phyloP scores from a whole-genome alignment of 2,329 filamentous ascomycete species.

The Alternaria brassicae region DNA sequence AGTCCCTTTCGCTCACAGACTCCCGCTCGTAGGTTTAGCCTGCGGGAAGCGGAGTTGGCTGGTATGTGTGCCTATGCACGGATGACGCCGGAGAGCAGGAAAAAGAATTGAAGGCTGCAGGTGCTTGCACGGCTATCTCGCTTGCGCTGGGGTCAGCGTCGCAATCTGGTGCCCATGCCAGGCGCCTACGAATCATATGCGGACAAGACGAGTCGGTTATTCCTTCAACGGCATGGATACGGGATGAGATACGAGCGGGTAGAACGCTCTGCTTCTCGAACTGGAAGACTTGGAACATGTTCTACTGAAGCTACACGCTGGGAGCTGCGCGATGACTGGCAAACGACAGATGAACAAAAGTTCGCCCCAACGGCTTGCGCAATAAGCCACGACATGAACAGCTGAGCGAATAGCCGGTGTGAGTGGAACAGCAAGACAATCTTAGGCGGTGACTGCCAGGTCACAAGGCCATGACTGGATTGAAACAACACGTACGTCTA shows the following conservation, averaged over 20 bases:
- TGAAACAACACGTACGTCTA: constrained; percentile 23
- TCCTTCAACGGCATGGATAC: constrained; percentile 41
- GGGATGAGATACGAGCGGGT: constrained; percentile 34
- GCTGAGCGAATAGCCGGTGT: constrained; percentile 21
- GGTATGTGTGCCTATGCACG: constrained; percentile 37
- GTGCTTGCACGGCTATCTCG: constrained; percentile 33
- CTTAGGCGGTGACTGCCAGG: constrained; percentile 29
- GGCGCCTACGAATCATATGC: constrained; percentile 27
- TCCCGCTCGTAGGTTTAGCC: constrained; percentile 46
- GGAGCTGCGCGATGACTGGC: constrained; percentile 1
- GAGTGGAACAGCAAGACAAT: constrained; percentile 14
- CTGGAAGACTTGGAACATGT: constrained; percentile 24
- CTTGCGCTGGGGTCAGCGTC: constrained; percentile 31
- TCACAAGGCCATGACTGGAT: constrained; percentile 33
- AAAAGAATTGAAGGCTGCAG: constrained; percentile 41
- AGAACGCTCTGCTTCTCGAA: constrained; percentile 33
- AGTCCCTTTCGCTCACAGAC: constrained; percentile 40
- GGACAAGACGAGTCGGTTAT: constrained; percentile 28
- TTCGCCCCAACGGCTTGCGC: constrained; percentile 29
- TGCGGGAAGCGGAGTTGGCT: constrained; percentile 44
- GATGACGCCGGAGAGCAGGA: constrained; percentile 41
- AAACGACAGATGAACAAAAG: constrained; percentile 5
- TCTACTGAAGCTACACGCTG: constrained; percentile 4
- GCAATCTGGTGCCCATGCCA: constrained; percentile 29
- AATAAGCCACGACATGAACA: constrained; percentile 34